Evolutionary conservation across 352 stramenopile genomes (phyloP).

Genomic region (Globisporangium viniferum): DNA sequence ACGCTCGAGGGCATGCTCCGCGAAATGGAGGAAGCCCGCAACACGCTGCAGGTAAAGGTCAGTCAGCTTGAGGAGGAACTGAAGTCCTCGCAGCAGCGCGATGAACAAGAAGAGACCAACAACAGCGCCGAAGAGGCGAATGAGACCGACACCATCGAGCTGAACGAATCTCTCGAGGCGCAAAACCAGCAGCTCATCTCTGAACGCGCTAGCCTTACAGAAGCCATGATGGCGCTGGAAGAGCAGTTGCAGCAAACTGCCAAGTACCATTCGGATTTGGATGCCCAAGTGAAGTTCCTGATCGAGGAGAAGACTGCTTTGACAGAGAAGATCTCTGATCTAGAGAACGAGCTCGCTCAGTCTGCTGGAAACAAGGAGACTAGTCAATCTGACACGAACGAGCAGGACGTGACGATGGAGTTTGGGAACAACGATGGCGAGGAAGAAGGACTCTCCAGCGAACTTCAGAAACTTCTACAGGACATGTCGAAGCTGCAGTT

Average conservation of each 20-base stretch:
- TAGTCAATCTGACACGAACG: not conserved
- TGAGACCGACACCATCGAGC: not conserved
- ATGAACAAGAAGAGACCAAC: not conserved
- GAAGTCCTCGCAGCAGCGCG: conserved; percentile 2
- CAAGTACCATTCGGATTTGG: conserved; percentile 21
- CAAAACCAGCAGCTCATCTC: conserved; percentile 20
- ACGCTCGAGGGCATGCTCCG: conserved; percentile 7
- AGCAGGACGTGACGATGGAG: conserved; percentile 6
- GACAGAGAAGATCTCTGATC: conserved; percentile 21
- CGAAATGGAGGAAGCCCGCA: conserved; percentile 11
- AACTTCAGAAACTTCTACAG: conserved; percentile 39
- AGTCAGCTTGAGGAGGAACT: conserved; percentile 10
- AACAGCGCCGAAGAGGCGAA: not conserved
- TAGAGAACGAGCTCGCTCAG: conserved; percentile 18
- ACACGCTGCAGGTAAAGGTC: conserved; percentile 1
- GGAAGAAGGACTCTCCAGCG: conserved; percentile 3
- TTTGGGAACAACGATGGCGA: conserved; percentile 9
- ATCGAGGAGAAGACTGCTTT: conserved; percentile 33
- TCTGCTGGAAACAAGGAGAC: not conserved
- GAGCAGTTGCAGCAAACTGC: conserved; percentile 32
- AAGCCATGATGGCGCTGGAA: conserved; percentile 31
- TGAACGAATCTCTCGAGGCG: not conserved
- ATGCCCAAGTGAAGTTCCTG: conserved; percentile 26
- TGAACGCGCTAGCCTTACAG: conserved; percentile 23
- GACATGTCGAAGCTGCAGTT: conserved; percentile 36